Base-by-base conservation (phyloP, 495 filamentous ascomycete genomes). In the Penicillium samsonianum region DNA sequence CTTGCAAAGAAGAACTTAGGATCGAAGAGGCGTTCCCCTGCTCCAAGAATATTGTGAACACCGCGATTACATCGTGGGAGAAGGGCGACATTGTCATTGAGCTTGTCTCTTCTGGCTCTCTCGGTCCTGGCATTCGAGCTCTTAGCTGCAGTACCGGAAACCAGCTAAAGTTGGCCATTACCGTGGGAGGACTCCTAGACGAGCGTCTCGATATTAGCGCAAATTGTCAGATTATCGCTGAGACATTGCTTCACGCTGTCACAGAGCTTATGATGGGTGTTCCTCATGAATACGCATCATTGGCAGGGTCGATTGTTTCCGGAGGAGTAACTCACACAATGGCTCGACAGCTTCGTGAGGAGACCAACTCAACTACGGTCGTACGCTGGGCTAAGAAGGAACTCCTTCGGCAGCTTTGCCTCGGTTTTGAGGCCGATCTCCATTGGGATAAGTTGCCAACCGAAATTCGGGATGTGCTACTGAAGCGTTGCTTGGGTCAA, bases 191-290 rank as follows among this genome's bases (percentile, higher is more conserved):
- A 17, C 68, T 70, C 2, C 53, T 72, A 28, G 65, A 75, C 43
- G 58, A 72, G 40, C 62, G 67, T 12, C 65, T 78, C 35, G 78
- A 80, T 57, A 67, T 80, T 28, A 73, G 67, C 33, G 72, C 72
- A 19, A 81, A 79, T 53, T 79, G 75, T 53, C 71, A 70, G 28
- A 67, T 78, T 20, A 79, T 84, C 50, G 82, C 82, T 0, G 82
- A 85, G 61, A 78, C 77, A 19, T 55, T 85, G n/a, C 57, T 84
- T 1, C 82, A 84, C 53, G 77, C 79, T 14, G 78, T 79, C 44
- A 73, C 73, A 0, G 78, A 84, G 61, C 68, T 74, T 6, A 66
- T 76, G 20, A 68, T 83, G 65, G 71, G 71, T 17, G 73, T 83
- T 51, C 73, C 74, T 11, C 80, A 84, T 58, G 74, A 80, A 43